Percentiles rank a stretch among this genome's conserved stretches.
Conservation (phyloP, 208 protist genomes). For the Trypanosoma congolense region DNA sequence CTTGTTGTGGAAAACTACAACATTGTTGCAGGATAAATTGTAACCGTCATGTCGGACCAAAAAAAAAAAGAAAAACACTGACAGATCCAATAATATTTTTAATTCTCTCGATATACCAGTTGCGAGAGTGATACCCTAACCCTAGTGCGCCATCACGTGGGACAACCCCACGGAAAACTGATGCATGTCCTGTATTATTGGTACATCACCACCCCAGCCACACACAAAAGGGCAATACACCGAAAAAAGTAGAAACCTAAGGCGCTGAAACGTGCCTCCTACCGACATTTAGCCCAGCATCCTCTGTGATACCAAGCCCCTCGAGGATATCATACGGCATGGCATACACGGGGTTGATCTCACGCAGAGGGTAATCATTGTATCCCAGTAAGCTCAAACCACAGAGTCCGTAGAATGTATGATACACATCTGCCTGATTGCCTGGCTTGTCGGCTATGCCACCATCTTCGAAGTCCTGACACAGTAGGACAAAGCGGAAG, state of each 20-base stretch:
- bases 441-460: constrained; percentile 98
- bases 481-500: constrained; percentile 92
- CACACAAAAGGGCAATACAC: neutral
- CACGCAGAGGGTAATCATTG: constrained; percentile 46
- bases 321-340: constrained; percentile 81
- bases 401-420: constrained; percentile 99
- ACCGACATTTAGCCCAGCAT: constrained; percentile 54
- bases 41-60: no score
- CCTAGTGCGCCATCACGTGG: no score
- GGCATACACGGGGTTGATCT: constrained; percentile 89
- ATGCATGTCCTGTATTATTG: no score
- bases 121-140: no score
- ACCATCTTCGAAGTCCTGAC: constrained; percentile 95
- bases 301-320: constrained; percentile 38
- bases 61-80: no score
- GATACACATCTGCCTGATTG: constrained; percentile 98
- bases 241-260: no score
- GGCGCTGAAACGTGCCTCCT: neutral
- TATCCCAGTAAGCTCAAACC: constrained; percentile 92
- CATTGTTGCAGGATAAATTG: no score
- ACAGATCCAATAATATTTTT: no score
- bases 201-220: no score
- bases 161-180: no score
- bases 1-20: no score
- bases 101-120: no score